Conservation (phyloP, 805 yeast genomes). For the Barnettozyma wickerhamii region DNA sequence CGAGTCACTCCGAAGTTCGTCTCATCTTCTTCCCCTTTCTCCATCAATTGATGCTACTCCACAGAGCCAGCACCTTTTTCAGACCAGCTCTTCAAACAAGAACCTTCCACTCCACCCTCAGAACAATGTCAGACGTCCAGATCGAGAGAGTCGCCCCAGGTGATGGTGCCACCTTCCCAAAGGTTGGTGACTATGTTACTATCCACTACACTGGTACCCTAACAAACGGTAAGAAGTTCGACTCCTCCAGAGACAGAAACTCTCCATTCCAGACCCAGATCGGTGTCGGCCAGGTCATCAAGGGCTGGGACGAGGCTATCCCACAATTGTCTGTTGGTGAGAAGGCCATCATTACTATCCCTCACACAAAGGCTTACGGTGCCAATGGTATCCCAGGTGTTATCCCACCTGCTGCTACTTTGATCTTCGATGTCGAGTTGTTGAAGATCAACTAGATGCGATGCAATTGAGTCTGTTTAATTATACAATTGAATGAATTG, state of each 20-base stretch:
- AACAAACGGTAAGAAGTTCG: constrained; percentile 94
- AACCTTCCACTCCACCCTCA: constrained; percentile 16
- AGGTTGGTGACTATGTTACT: constrained; percentile 81
- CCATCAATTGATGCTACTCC: not conserved
- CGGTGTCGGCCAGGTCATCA: constrained; percentile 95
- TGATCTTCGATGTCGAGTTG: constrained; percentile 80
- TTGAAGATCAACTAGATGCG: constrained; percentile 36
- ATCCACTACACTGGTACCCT: constrained; percentile 95
- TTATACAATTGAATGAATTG: not conserved
- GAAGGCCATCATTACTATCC: constrained; percentile 87
- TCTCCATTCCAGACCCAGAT: constrained; percentile 91
- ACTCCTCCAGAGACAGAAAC: constrained; percentile 92
- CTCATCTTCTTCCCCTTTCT: too few relatives aligned
- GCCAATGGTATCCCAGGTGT: constrained; percentile 93
- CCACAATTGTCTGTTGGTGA: constrained; percentile 91
- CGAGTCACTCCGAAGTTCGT: too few relatives aligned
- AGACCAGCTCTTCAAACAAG: constrained; percentile 6
- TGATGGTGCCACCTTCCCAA: constrained; percentile 85
- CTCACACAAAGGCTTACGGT: constrained; percentile 93
- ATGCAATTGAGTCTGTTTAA: not conserved
- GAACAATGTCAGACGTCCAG: constrained; percentile 27
- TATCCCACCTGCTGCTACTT: constrained; percentile 95
- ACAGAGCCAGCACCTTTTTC: not conserved
- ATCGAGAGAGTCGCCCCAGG: constrained; percentile 36
- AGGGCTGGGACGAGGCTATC: constrained; percentile 95